Evolutionary conservation across 805 yeast genomes (phyloP).

Genomic region (Metschnikowia baotianmanensis): DNA sequence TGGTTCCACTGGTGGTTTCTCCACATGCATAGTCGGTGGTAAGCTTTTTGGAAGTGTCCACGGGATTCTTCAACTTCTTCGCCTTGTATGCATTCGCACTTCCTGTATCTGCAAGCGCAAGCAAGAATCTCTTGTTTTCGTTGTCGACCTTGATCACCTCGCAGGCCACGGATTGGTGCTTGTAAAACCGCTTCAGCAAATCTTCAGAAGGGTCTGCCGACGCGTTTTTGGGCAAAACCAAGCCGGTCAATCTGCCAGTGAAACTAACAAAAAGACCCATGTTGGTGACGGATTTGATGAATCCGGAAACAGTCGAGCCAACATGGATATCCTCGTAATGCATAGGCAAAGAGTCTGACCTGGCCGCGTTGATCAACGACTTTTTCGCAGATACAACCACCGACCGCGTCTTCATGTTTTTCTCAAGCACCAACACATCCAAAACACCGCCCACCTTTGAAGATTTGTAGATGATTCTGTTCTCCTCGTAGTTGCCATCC

Average conservation of each 20-base stretch:
- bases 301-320: conserved; percentile 62
- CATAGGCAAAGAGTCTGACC: conserved; percentile 51
- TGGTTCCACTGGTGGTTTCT: conserved; percentile 52
- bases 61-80: conserved; percentile 46
- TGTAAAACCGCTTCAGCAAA: conserved; percentile 51
- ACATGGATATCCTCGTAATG: conserved; percentile 55
- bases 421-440: conserved; percentile 65
- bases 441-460: conserved; percentile 59
- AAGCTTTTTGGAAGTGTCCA: conserved; percentile 50
- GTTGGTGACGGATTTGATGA: conserved; percentile 70
- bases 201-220: conserved; percentile 51
- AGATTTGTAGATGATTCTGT: conserved; percentile 62
- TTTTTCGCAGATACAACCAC: conserved; percentile 63
- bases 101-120: conserved; percentile 50
- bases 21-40: conserved; percentile 60
- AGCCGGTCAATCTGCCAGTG: conserved; percentile 76
- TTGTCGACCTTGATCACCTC: conserved; percentile 67
- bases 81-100: conserved; percentile 12
- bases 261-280: conserved; percentile 83
- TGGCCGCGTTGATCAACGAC: conserved; percentile 65
- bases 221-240: conserved; percentile 74
- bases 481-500: conserved; percentile 73
- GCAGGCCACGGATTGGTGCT: conserved; percentile 70
- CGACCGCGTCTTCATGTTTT: conserved; percentile 58
- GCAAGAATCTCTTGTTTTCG: conserved; percentile 65